Percentiles rank a stretch among this genome's conserved stretches.
phyloP scores from a whole-genome alignment of 2,329 filamentous ascomycete species.

The Pyrenochaeta sp. region DNA sequence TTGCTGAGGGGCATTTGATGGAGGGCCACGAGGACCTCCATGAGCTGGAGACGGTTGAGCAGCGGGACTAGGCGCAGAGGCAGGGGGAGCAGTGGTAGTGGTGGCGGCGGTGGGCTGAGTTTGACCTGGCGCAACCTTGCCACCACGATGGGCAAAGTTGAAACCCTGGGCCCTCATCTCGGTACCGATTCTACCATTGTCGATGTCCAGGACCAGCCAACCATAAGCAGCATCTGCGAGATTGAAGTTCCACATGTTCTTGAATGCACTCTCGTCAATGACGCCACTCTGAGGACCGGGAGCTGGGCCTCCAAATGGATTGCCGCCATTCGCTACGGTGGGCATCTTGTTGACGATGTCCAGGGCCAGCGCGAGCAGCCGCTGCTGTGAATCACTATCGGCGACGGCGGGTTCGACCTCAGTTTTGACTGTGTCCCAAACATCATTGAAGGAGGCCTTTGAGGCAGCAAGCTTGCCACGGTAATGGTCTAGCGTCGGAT shows the following conservation, averaged over 20 bases:
- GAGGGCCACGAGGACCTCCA: conserved; percentile 40
- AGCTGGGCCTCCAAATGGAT: conserved; percentile 90
- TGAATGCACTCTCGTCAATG: conserved; percentile 98
- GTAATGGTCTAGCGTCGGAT: conserved; percentile 97
- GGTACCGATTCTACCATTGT: conserved; percentile 93
- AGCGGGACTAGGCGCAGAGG: conserved; percentile 50
- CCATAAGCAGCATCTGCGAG: conserved; percentile 96
- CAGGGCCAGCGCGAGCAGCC: conserved; percentile 87
- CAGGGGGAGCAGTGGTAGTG: conserved; percentile 44
- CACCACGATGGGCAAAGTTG: conserved; percentile 95
- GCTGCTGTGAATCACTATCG: conserved; percentile 93
- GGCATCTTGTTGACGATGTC: conserved; percentile 99
- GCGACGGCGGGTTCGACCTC: conserved; percentile 95
- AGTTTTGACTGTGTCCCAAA: conserved; percentile 97
- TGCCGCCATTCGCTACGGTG: conserved; percentile 89
- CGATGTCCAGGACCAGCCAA: conserved; percentile 92
- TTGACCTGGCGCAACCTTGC: conserved; percentile 66
- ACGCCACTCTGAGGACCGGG: conserved; percentile 80
- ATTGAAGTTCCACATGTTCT: conserved; percentile 99
- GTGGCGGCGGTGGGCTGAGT: conserved; percentile 50
- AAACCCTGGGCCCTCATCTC: conserved; percentile 99
- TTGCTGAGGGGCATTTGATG: conserved; percentile 45
- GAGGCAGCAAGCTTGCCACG: conserved; percentile 97
- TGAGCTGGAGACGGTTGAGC: conserved; percentile 49
- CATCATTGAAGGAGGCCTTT: conserved; percentile 98